Evolutionary conservation across 1,139 yeast genomes (phyloP).

Genomic region (Kodamaea sp.): DNA sequence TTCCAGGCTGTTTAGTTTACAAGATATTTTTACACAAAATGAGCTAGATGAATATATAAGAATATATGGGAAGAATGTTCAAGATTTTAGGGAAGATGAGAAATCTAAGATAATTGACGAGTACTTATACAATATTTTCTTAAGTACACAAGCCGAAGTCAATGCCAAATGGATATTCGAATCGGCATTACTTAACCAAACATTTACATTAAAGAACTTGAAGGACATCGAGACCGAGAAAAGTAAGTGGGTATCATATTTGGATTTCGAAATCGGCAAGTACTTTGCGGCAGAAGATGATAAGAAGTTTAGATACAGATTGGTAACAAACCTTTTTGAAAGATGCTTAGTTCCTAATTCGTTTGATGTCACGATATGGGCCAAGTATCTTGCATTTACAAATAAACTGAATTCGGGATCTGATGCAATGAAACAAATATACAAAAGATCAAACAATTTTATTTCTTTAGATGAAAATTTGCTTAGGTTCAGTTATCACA

Average conservation of each 20-base stretch:
- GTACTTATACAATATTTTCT: slow-evolving; percentile 40
- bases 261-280: slow-evolving; percentile 39
- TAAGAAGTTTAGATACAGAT: slow-evolving; percentile 4
- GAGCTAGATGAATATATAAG: slow-evolving; percentile 18
- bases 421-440: slow-evolving; percentile 28
- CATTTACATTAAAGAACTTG: slow-evolving; percentile 34
- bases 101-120: slow-evolving; percentile 40
- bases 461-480: slow-evolving; percentile 39
- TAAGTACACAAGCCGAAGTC: slow-evolving; percentile 47
- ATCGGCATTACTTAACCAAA: slow-evolving; percentile 41
- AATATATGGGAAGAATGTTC: slow-evolving; percentile 19
- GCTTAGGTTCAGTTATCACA: slow-evolving; percentile 42
- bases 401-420: slow-evolving; percentile 13
- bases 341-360: slow-evolving; percentile 60
- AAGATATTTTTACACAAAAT: slow-evolving; percentile 28
- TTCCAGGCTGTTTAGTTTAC: slow-evolving; percentile 30
- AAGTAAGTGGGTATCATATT: slow-evolving; percentile 49
- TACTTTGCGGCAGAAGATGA: slow-evolving; percentile 1
- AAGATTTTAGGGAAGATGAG: slow-evolving; percentile 14
- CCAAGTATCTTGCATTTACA: slow-evolving; percentile 48
- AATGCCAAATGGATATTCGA: slow-evolving; percentile 62
- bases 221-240: slow-evolving; percentile 30
- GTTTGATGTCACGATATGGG: slow-evolving; percentile 51
- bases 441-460: slow-evolving; percentile 41
- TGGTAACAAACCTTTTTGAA: slow-evolving; percentile 46